Evolutionary conservation across 371 early-diverging fungal species (phyloP).

Genomic region (Syncephalastrum sp.): DNA sequence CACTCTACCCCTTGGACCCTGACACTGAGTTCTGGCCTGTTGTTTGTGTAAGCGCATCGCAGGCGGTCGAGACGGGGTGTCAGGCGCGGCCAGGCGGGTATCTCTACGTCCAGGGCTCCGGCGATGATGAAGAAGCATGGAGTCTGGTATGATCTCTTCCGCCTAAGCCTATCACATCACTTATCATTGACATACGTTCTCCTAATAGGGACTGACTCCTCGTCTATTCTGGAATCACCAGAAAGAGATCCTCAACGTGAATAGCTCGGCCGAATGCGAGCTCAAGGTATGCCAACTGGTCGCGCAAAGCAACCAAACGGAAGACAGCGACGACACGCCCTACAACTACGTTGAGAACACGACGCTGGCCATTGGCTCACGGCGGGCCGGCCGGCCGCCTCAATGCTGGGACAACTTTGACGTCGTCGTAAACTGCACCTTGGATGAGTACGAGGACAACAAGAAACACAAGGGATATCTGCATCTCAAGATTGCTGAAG

Average conservation of each 20-base stretch:
- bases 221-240: slow-evolving; percentile 72
- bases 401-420: slow-evolving; percentile 61
- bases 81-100: slow-evolving; percentile 53
- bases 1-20: slow-evolving; percentile 35
- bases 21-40: slow-evolving; percentile 62
- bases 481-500: slow-evolving; percentile 67
- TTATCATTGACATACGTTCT: not conserved
- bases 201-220: slow-evolving; percentile 40
- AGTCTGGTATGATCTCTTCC: slow-evolving; percentile 40
- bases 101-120: slow-evolving; percentile 86
- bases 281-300: slow-evolving; percentile 42
- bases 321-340: slow-evolving; percentile 8
- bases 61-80: slow-evolving; percentile 55
- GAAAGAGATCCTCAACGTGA: slow-evolving; percentile 39
- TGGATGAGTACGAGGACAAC: slow-evolving; percentile 34
- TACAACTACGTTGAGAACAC: slow-evolving; percentile 58
- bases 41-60: slow-evolving; percentile 74
- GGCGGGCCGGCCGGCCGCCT: slow-evolving; percentile 50
- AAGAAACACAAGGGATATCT: slow-evolving; percentile 39
- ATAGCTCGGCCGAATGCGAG: slow-evolving; percentile 47
- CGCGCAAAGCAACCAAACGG: slow-evolving; percentile 12
- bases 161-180: not conserved
- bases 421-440: slow-evolving; percentile 66
- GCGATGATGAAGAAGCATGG: slow-evolving; percentile 89
- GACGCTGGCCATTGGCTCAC: slow-evolving; percentile 59